Evolutionary conservation across 805 yeast genomes (phyloP).

Genomic region (Suhomyces sp.): DNA sequence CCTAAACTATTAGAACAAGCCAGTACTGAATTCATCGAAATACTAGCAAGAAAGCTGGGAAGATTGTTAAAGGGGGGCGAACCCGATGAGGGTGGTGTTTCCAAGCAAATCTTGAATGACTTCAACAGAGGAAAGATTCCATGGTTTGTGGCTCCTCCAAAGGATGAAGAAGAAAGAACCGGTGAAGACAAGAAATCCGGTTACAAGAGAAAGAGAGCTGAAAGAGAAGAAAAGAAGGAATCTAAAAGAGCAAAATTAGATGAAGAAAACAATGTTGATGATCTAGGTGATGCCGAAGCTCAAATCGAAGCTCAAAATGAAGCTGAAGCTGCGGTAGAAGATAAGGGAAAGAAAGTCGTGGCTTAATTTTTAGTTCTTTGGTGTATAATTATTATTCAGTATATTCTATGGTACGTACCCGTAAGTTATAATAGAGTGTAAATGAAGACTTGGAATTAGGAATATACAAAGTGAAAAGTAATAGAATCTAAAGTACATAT

Average conservation of each 20-base stretch:
- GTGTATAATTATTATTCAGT: conserved; percentile 2
- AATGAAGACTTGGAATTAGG: not conserved
- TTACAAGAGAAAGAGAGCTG: conserved; percentile 52
- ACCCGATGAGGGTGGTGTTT: conserved; percentile 91
- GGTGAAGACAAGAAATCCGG: conserved; percentile 58
- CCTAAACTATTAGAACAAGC: conserved; percentile 46
- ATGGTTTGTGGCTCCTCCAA: conserved; percentile 90
- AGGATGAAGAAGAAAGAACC: conserved; percentile 60
- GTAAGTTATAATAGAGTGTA: not conserved
- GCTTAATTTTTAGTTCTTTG: conserved; percentile 3
- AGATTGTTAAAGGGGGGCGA: conserved; percentile 95
- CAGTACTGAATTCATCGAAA: conserved; percentile 72
- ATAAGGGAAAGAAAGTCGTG: conserved; percentile 14
- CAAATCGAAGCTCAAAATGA: conserved; percentile 13
- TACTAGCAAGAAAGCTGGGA: conserved; percentile 90
- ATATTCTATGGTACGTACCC: not conserved
- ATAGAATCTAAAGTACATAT: conserved; percentile 4
- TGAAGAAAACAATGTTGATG: conserved; percentile 17
- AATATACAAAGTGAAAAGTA: not conserved
- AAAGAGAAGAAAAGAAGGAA: conserved; percentile 38
- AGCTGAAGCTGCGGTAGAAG: conserved; percentile 21
- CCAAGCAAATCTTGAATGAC: conserved; percentile 87
- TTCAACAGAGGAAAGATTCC: conserved; percentile 97
- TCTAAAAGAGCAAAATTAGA: conserved; percentile 21
- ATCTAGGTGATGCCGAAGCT: conserved; percentile 6